A percentile compares a stretch with the other conserved stretches of the same genome.
Evolutionary conservation across 2,329 filamentous ascomycete species (phyloP).

Genomic region (Trichoderma semiorbis): DNA sequence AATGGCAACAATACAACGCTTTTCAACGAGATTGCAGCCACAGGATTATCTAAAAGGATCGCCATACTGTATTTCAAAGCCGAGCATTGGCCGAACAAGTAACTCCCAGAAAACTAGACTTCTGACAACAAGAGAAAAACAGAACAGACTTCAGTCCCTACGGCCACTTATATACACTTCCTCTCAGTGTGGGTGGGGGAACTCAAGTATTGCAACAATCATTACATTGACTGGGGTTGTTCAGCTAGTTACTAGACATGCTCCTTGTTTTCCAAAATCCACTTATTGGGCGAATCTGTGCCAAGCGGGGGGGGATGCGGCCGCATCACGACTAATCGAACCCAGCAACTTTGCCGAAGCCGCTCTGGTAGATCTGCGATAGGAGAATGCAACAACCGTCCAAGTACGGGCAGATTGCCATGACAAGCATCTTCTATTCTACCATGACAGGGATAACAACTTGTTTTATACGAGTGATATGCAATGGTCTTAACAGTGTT

Average conservation of each 20-base stretch:
- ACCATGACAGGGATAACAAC: background rate
- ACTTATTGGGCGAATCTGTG: background rate
- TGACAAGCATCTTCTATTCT: background rate
- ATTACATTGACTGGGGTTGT: background rate
- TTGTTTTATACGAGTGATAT: background rate
- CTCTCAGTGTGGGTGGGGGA: background rate
- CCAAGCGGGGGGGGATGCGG: background rate
- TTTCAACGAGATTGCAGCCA: background rate
- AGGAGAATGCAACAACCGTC: background rate
- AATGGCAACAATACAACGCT: background rate
- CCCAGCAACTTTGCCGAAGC: background rate
- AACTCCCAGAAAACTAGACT: background rate
- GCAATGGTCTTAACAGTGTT: background rate
- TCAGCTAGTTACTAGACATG: background rate
- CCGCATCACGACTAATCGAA: background rate
- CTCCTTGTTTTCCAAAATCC: background rate
- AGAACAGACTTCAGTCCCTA: background rate
- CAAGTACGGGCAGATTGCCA: background rate
- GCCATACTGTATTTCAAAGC: background rate
- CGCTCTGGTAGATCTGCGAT: background rate
- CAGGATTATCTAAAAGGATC: background rate
- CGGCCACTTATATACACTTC: background rate
- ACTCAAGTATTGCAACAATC: background rate
- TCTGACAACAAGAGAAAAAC: background rate
- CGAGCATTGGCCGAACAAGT: background rate